A percentile compares a stretch with the other conserved stretches of the same genome.
phyloP scores from a whole-genome alignment of 225 moss, liverwort and hornwort genomes.

The Pleurozium schreberi region DNA sequence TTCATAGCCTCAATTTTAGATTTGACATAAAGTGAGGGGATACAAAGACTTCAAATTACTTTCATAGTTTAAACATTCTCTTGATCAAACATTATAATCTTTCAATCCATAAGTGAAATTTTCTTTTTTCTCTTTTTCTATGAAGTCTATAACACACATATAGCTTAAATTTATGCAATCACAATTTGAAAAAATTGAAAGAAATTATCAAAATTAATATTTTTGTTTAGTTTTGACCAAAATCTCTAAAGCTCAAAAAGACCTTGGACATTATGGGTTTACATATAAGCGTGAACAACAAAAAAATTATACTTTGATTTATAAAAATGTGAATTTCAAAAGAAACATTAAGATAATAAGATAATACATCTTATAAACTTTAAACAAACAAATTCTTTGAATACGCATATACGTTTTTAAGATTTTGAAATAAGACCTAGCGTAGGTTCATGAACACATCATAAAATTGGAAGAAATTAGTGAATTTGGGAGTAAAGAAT shows the following conservation, averaged over 20 bases:
- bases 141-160: too few relatives aligned
- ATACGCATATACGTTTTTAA: too few relatives aligned
- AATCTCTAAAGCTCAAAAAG: background rate
- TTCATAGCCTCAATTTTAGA: background rate
- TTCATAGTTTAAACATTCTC: background rate
- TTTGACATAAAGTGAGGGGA: background rate
- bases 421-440: background rate
- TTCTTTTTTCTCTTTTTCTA: background rate
- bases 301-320: background rate
- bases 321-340: background rate
- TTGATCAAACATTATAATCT: background rate
- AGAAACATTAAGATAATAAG: too few relatives aligned
- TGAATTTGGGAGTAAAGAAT: slow-evolving; percentile 82
- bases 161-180: background rate
- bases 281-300: background rate
- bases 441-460: slow-evolving; percentile 72
- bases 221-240: background rate
- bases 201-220: rapidly evolving
- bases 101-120: too few relatives aligned
- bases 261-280: background rate
- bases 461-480: slow-evolving; percentile 71
- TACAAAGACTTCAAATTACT: background rate
- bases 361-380: background rate
- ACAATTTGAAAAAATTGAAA: rapidly evolving
- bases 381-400: background rate